These are phyloP conservation scores for Aspergillus nanangensis DNA, from an alignment of 495 filamentous ascomycete species.

Conservation along the genomic window DNA sequence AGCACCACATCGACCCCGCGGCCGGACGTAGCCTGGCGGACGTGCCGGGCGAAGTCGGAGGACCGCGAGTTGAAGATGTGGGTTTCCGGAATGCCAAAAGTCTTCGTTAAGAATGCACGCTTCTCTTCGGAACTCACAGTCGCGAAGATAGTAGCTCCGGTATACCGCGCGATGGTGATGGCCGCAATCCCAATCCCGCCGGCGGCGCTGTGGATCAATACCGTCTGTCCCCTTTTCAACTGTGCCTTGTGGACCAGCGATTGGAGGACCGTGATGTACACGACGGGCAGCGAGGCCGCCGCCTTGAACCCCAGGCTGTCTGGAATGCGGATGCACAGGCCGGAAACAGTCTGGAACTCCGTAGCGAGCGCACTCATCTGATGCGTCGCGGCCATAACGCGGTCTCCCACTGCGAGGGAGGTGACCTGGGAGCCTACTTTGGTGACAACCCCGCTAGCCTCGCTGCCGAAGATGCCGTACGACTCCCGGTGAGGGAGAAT, in stretches of 20 bases:
- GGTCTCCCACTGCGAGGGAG: slow-evolving; percentile 26
- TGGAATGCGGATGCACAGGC: slow-evolving; percentile 16
- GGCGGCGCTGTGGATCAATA: slow-evolving; percentile 23
- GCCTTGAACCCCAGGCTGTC: slow-evolving; percentile 16
- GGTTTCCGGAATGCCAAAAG: slow-evolving; percentile 29
- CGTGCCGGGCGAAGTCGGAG: slow-evolving; percentile 36
- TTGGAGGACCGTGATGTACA: slow-evolving; percentile 34
- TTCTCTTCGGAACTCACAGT: slow-evolving; percentile 44
- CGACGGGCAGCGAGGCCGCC: slow-evolving; percentile 34
- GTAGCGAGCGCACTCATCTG: not conserved
- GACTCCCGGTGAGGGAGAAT: slow-evolving; percentile 4
- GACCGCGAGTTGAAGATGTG: slow-evolving; percentile 51
- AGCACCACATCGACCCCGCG: slow-evolving; percentile 48
- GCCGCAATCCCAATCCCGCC: slow-evolving; percentile 21
- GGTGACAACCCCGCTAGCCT: slow-evolving; percentile 32
- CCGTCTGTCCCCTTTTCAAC: slow-evolving; percentile 12
- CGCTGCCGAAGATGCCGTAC: not conserved
- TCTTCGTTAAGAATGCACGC: slow-evolving; percentile 23
- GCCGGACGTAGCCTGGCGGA: slow-evolving; percentile 44
- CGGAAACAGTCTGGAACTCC: not conserved
- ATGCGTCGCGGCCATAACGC: slow-evolving; percentile 16
- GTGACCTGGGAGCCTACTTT: slow-evolving; percentile 31
- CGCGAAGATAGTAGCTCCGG: slow-evolving; percentile 28
- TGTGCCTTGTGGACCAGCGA: slow-evolving; percentile 22
- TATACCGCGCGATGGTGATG: slow-evolving; percentile 11